Evolutionary conservation across 2,329 filamentous ascomycete species (phyloP).

Genomic region (Apiospora rasikravindrae): DNA sequence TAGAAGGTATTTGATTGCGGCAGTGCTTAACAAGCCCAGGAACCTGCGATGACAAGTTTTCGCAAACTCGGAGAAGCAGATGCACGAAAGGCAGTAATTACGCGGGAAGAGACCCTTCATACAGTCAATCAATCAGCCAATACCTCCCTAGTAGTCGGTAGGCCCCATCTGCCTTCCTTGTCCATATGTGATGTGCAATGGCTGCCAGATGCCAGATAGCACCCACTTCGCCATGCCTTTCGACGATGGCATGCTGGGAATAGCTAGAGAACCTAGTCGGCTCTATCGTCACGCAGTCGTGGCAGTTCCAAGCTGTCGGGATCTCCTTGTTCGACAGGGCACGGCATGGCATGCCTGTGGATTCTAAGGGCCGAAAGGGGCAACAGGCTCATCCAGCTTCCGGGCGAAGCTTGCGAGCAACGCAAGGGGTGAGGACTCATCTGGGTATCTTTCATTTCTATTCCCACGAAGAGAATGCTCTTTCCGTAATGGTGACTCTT

Average conservation of each 20-base stretch:
- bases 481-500: not conserved
- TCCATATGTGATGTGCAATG: not conserved
- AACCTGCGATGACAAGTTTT: not conserved
- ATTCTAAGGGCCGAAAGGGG: constrained; percentile 2
- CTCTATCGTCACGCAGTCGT: not conserved
- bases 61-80: not conserved
- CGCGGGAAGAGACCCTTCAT: not conserved
- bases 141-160: not conserved
- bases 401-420: constrained; percentile 4
- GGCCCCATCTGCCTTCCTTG: constrained; percentile 9
- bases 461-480: constrained; percentile 4
- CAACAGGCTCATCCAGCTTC: not conserved
- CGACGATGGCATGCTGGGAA: constrained; percentile 5
- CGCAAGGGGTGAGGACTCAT: not conserved
- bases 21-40: not conserved
- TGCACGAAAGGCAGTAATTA: not conserved
- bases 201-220: constrained; percentile 7
- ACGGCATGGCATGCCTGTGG: not conserved
- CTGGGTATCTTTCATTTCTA: not conserved
- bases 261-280: not conserved
- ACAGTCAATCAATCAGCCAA: not conserved
- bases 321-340: not conserved
- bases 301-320: constrained; percentile 3
- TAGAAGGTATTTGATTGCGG: not conserved
- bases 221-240: constrained; percentile 7